Percentiles rank a stretch among this genome's conserved stretches.
Evolutionary conservation across 805 yeast genomes (phyloP).

Genomic region (Yarrowia yakushimensis): DNA sequence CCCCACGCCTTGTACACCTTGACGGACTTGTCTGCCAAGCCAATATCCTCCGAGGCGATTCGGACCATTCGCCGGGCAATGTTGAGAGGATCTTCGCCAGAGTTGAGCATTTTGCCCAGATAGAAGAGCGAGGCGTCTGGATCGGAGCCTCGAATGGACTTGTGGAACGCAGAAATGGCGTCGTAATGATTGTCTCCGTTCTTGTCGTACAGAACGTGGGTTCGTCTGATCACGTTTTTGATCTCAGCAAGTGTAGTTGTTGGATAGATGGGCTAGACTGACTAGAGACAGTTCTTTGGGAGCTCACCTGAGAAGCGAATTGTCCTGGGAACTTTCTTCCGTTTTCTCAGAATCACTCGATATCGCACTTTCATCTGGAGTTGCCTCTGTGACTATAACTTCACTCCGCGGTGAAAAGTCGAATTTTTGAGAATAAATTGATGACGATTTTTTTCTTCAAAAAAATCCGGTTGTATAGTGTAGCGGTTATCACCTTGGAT

Average conservation of each 20-base stretch:
- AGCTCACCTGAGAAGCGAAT: too few species aligned
- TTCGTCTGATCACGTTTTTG: slow-evolving; percentile 46
- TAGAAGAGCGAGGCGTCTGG: slow-evolving; percentile 89
- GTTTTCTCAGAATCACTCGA: background rate
- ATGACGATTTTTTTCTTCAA: background rate
- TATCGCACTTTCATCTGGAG: background rate
- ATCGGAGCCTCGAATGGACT: slow-evolving; percentile 83
- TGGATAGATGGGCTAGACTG: too few species aligned
- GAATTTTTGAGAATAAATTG: background rate
- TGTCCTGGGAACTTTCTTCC: background rate
- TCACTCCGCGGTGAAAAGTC: background rate
- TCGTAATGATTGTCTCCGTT: slow-evolving; percentile 94
- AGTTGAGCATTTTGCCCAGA: slow-evolving; percentile 79
- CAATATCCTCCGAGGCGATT: slow-evolving; percentile 94
- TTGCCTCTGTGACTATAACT: background rate
- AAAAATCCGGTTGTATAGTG: slow-evolving; percentile 23
- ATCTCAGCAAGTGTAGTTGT: slow-evolving; percentile 33
- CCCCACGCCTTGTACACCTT: slow-evolving; percentile 80
- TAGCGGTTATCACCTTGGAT: slow-evolving; percentile 26
- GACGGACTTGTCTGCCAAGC: slow-evolving; percentile 77
- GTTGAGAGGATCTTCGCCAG: slow-evolving; percentile 92
- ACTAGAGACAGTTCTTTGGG: background rate
- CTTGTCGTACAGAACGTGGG: slow-evolving; percentile 69
- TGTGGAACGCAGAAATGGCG: slow-evolving; percentile 92
- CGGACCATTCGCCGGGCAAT: slow-evolving; percentile 88